phyloP scores from a whole-genome alignment of 805 yeast genomes.

The Candida stauntonica region DNA sequence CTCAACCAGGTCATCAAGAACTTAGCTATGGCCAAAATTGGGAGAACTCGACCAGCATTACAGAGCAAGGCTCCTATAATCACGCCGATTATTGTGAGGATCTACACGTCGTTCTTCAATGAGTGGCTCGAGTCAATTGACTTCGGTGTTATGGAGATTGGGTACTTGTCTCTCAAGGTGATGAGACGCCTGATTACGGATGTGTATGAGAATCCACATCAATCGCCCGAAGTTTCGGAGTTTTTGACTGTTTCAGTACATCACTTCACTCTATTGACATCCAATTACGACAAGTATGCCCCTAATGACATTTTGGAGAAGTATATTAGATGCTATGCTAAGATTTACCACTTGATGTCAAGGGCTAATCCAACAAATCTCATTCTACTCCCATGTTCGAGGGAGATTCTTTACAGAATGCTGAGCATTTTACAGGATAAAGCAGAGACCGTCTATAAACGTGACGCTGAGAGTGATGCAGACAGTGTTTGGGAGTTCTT shows the following conservation, averaged over 20 bases:
- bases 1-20: slow-evolving; percentile 76
- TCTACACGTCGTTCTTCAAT: slow-evolving; percentile 56
- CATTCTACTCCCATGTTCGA: slow-evolving; percentile 59
- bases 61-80: slow-evolving; percentile 66
- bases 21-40: slow-evolving; percentile 73
- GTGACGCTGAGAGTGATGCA: slow-evolving; percentile 44
- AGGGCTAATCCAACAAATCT: slow-evolving; percentile 65
- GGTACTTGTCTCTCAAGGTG: slow-evolving; percentile 73
- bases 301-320: slow-evolving; percentile 49
- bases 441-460: slow-evolving; percentile 60
- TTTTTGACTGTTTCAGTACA: slow-evolving; percentile 52
- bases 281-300: slow-evolving; percentile 45
- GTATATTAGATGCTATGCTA: slow-evolving; percentile 70
- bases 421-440: slow-evolving; percentile 57
- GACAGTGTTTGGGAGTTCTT: slow-evolving; percentile 69
- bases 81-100: slow-evolving; percentile 52
- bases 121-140: slow-evolving; percentile 52
- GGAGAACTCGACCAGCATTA: slow-evolving; percentile 74
- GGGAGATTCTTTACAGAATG: slow-evolving; percentile 56
- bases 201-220: slow-evolving; percentile 69
- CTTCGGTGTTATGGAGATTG: slow-evolving; percentile 60
- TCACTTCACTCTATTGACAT: slow-evolving; percentile 56
- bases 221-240: slow-evolving; percentile 51
- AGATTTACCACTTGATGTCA: slow-evolving; percentile 60
- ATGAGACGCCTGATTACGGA: slow-evolving; percentile 69